Evolutionary conservation across 2,329 filamentous ascomycete genomes (phyloP), one percentile per base, ranked within the genome.

Genomic region (Pyrenophora teres): DNA sequence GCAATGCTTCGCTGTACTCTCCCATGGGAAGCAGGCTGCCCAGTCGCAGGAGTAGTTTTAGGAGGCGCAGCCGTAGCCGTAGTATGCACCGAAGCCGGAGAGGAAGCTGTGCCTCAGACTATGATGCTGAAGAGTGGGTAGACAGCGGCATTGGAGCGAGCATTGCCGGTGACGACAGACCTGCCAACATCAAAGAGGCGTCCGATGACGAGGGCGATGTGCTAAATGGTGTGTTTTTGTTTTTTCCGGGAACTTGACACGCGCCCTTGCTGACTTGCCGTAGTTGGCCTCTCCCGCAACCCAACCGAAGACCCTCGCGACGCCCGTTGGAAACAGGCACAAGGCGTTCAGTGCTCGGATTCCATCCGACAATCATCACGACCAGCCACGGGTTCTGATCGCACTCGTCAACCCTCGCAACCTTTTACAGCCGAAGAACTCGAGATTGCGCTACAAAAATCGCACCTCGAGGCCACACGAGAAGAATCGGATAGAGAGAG

Each of bases 1-100:
- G 75, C 58, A 72, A 74, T 44, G 69, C 74, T 42, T 78, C 74
- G 54, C 63, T 75, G 48, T 79, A 80, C 65, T 76, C 71, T 42
- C 78, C 78, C 31, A 80, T 80, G 78, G 78, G 78, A 33, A 79
- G 75, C 42, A 66, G 78, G 35, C 67, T 77, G 49, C 77, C 77
- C 7, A 78, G 76, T 50, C 70, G 73, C 18, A 65, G 67, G 48
- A 71, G 64, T 59, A 74, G 71, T 58, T 63, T 63, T 37, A 55
- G 59, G 37, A 70, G 67, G 23, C 63, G 68, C 37, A 71, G 67
- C 52, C 67, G 67, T 44, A 66, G 65, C 37, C 59, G 60, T 27
- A 64, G 63, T 44, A 65, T 67, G 49, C 60, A 61, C 48, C 60
- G 64, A 44, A 66, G 64, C 41, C 67, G 64, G 33, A 64, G 71